Evolutionary conservation across 495 filamentous ascomycete genomes (phyloP), one percentile per base, ranked within the genome.

Genomic region (Tuber borchii): DNA sequence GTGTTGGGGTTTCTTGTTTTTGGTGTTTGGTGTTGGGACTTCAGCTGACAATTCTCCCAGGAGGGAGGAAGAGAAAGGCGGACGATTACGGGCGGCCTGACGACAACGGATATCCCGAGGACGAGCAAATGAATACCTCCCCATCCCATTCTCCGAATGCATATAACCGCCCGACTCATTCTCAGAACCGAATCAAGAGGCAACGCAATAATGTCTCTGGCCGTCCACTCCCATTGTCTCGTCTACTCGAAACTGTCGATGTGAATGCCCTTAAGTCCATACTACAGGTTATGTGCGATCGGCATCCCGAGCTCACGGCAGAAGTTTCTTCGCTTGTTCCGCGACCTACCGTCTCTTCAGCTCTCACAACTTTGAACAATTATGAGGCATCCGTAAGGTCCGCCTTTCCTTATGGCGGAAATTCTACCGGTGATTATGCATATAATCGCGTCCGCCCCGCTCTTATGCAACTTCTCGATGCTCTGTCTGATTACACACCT

Each of bases 391-490:
- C 88, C 56, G 86, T 98, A 69, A 90, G 88, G 74, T 88, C 88
- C n/a, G 91, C 96, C 0, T 92, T 97, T 74, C 95, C 95, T 14
- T 90, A 94, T 82, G 95, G 95, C 79, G 89, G 90, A 79, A 90
- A 92, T 70, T 87, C 89, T 48, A 90, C 89, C 74, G 95, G 93
- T 39, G 96, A 98, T 78, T 99, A 99, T 85, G 90, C 93, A 37
- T 98, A 97, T 83, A 96, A 97, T 84, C 90, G 95, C 82, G 94
- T 98, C 43, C 91, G 91, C 71, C 92, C 94, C 78, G 89, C 91
- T 56, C 88, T 99, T 3, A 85, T 88, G 42, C 90, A 92, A 37
- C 89, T 99, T 46, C 88, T 97, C 72, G 93, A 98, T 76, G 93
- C 95, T 69, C 87, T 99, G 73, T 90, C 90, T 81, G 95, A 99